Base-by-base conservation (phyloP, 345 rosid species). In the Bretschneidera sinensis region DNA sequence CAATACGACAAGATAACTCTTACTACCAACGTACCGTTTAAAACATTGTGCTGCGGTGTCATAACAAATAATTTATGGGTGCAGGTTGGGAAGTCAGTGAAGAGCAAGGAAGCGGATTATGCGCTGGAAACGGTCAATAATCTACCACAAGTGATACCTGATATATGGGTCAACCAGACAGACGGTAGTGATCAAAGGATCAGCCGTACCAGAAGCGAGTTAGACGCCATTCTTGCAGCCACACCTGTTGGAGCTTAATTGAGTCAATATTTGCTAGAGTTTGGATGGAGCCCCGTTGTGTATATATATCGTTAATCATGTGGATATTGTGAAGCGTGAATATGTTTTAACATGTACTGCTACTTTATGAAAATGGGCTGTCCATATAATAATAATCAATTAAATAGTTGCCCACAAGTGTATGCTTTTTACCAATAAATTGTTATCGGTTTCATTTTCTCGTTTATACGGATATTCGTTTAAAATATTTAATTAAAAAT, bases 21-120 rank as follows among this genome's bases (percentile, higher is more conserved):
- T n/a, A n/a, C n/a, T n/a, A n/a, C n/a, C n/a, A n/a, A n/a, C n/a
- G n/a, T n/a, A n/a, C n/a, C n/a, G n/a, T n/a, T n/a, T n/a, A n/a
- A n/a, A n/a, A n/a, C n/a, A n/a, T n/a, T n/a, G n/a, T n/a, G n/a
- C n/a, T n/a, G n/a, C n/a, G n/a, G 25, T 43, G 43, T 49, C 19
- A 34, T 21, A 25, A 28, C 53, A 7, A 45, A 51, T 45, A 33
- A 43, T 4, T 17, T 11, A 6, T 57, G 62, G 24, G 11, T 53
- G 34, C 1, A 89, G 97, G 91, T 92, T 25, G 96, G 98, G 17
- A 82, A 85, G 69, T 71, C 74, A 0, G 78, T 62, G 64, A 83
- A 74, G 76, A 79, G 66, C 43, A 74, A 78, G 60, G 98, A 79
- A 9, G 81, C 96, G 0, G 98, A 92, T 69, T 88, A 83, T 47